A percentile compares a stretch with the other conserved stretches of the same genome.
Conservation (phyloP, 805 yeast genomes). For the Torulaspora quercuum region DNA sequence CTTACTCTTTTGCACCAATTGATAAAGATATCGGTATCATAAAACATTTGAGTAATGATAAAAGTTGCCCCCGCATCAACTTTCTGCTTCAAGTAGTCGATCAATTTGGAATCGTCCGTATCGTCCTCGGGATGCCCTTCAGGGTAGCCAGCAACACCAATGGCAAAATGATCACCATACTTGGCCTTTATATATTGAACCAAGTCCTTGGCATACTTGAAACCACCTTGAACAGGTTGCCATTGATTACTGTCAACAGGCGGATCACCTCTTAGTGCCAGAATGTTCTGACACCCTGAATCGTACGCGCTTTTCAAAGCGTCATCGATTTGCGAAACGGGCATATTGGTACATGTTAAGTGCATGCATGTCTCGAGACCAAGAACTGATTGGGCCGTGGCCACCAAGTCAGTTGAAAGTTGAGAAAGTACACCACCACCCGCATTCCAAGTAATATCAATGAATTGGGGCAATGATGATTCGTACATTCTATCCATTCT, state of each 20-base stretch:
- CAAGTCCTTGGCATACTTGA: constrained; percentile 83
- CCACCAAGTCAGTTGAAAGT: constrained; percentile 85
- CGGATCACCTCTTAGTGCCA: constrained; percentile 95
- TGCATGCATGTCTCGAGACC: constrained; percentile 98
- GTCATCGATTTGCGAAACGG: constrained; percentile 68
- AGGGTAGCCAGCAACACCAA: constrained; percentile 97
- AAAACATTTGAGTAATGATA: constrained; percentile 94
- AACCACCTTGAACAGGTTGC: constrained; percentile 64
- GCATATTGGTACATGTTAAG: constrained; percentile 95
- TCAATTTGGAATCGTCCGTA: constrained; percentile 46
- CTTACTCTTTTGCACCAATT: constrained; percentile 74
- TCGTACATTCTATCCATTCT: constrained; percentile 97
- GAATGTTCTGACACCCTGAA: constrained; percentile 91
- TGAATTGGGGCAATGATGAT: constrained; percentile 74
- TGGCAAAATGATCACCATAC: constrained; percentile 86
- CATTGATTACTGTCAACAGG: constrained; percentile 51
- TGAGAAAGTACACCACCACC: constrained; percentile 79
- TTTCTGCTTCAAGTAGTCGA: constrained; percentile 73
- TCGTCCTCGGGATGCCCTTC: constrained; percentile 94
- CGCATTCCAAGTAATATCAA: constrained; percentile 98
- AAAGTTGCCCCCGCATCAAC: constrained; percentile 93
- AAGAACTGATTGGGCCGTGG: constrained; percentile 82
- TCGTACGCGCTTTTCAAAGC: constrained; percentile 82
- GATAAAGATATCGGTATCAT: constrained; percentile 83
- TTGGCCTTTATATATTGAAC: constrained; percentile 67